These are phyloP conservation scores for Lolium rigidum DNA, from an alignment of 176 grass and related monocot genomes.

Conservation along the genomic window DNA sequence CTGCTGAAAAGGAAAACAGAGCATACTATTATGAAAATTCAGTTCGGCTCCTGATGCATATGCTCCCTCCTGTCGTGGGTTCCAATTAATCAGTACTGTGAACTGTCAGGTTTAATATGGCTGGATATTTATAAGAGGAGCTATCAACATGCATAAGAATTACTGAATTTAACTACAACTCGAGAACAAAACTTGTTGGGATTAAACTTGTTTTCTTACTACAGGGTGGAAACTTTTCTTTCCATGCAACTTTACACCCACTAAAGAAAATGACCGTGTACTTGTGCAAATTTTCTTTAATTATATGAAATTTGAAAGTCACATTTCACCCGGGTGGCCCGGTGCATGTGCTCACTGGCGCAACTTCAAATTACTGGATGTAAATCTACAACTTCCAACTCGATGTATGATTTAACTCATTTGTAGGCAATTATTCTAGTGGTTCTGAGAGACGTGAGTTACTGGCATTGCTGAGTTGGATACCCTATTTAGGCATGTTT, in stretches of 20 bases:
- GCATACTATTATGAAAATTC: neutral
- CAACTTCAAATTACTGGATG: neutral
- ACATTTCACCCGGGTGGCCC: neutral
- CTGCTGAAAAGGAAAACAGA: neutral
- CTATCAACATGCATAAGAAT: neutral
- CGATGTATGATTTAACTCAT: neutral
- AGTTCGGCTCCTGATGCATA: no score
- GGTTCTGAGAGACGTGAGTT: no score
- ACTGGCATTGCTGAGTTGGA: neutral
- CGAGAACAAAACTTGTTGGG: neutral
- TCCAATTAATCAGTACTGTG: neutral
- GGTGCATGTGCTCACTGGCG: neutral
- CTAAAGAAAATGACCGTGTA: neutral
- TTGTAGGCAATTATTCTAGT: no score
- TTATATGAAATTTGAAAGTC: neutral
- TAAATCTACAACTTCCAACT: neutral
- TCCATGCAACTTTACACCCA: neutral
- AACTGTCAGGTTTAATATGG: neutral
- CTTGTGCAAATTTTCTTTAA: neutral
- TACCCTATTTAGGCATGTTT: neutral
- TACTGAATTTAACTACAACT: no score
- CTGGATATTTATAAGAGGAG: neutral
- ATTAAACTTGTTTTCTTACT: neutral
- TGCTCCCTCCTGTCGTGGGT: neutral
- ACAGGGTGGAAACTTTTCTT: neutral